Evolutionary conservation across 768 basidiomycete genomes (phyloP), one percentile per base, ranked within the genome.

Genomic region (Boletus vinaceobasis): DNA sequence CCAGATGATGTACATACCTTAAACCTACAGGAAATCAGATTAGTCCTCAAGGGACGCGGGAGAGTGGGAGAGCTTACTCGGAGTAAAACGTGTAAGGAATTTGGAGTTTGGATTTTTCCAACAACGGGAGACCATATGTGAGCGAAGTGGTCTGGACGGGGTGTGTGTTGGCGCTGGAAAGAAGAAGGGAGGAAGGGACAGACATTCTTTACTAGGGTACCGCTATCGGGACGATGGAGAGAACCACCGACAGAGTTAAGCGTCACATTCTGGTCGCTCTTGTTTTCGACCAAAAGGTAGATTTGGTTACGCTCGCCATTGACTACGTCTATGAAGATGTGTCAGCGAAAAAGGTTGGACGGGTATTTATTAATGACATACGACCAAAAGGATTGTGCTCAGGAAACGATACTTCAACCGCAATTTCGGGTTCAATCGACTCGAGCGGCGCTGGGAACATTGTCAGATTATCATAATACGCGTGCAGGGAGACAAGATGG

Each of bases 261-360:
- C 2, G 88, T 89, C 46, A 88, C 77, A 58, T 91, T 88, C 62
- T 77, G 79, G 60, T 80, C 81, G 11, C 87, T 86, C 68, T 82
- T 87, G 72, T 90, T 93, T 71, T 90, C 89, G 13, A 93, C 76
- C 27, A 77, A 70, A 46, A 93, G 70, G 26, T 72, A 71, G 33
- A 93, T 73, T 32, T 79, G 73, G 66, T 91, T 93, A 65, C 79
- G 83, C 75, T 90, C 88, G 55, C 90, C 90, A 61, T 93, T 93
- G 32, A 92, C 84, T 46, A 93, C 75, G 55, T 91, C 90, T 93
- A 63, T n/a, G 58, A 37, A 32, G 21, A 51, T n/a, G 42, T 37
- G 50, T 63, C 37, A 64, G 36, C 35, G 7, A 8, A 43, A 8
- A 43, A 49, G 59, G 23, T 60, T 63, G 48, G 57, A 26, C 2